phyloP scores from a whole-genome alignment of 176 grass and related monocot species.

The Stipa capillata region DNA sequence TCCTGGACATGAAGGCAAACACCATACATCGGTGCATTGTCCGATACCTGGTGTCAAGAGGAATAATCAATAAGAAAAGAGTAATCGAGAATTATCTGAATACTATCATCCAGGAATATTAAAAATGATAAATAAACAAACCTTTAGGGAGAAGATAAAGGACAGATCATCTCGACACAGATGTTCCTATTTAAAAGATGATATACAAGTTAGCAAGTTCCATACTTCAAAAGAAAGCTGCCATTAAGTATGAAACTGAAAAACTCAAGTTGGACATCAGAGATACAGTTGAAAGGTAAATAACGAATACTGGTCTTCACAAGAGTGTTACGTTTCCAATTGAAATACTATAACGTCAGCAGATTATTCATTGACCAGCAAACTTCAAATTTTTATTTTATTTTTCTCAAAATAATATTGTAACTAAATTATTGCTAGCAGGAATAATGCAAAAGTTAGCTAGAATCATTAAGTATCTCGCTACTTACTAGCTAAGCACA shows the following conservation, averaged over 20 bases:
- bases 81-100: conserved; percentile 7
- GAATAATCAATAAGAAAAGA: conserved; percentile 14
- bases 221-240: conserved; percentile 6
- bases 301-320: not conserved
- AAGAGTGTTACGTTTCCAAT: not conserved
- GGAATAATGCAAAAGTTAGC: not conserved
- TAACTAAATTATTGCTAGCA: not conserved
- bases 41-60: conserved; percentile 62
- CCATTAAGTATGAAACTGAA: not conserved
- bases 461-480: not conserved
- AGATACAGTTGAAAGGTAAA: not conserved
- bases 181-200: conserved; percentile 71
- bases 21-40: conserved; percentile 92
- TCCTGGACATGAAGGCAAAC: conserved; percentile 95
- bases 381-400: not conserved
- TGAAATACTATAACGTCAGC: not conserved
- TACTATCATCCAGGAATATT: conserved; percentile 16
- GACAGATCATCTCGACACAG: conserved; percentile 75
- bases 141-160: conserved; percentile 93
- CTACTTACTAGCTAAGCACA: not conserved
- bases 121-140: conserved; percentile 25
- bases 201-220: conserved; percentile 32
- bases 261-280: not conserved
- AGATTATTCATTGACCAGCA: conserved; percentile 1
- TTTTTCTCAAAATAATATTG: not conserved